Evolutionary conservation across 2,329 filamentous ascomycete species (phyloP).

Genomic region (Rutstroemia sp.): DNA sequence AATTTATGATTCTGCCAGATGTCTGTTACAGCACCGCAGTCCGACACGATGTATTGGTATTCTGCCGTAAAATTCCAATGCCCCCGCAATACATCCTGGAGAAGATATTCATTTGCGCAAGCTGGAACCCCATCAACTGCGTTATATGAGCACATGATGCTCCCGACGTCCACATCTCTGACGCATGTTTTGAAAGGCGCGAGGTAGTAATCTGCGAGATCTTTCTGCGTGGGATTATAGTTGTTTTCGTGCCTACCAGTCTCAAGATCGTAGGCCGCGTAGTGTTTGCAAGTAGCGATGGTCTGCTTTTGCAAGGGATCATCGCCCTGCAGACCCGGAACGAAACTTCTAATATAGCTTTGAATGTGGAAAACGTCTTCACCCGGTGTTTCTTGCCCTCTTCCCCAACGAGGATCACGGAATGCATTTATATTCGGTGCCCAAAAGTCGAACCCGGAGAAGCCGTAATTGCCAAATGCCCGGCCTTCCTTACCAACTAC

Average conservation of each 20-base stretch:
- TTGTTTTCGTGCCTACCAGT: slow-evolving; percentile 38
- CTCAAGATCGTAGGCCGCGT: slow-evolving; percentile 48
- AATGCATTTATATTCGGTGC: slow-evolving; percentile 63
- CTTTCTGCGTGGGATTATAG: slow-evolving; percentile 52
- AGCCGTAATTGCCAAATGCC: slow-evolving; percentile 55
- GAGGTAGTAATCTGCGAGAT: slow-evolving; percentile 61
- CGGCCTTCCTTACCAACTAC: slow-evolving; percentile 56
- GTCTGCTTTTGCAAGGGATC: slow-evolving; percentile 27
- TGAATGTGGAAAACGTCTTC: slow-evolving; percentile 46
- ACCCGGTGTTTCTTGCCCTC: slow-evolving; percentile 53
- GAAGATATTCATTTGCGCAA: slow-evolving; percentile 54
- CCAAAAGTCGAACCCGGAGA: slow-evolving; percentile 51
- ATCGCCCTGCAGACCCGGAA: slow-evolving; percentile 44
- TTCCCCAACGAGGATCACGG: slow-evolving; percentile 55
- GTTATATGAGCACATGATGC: slow-evolving; percentile 58
- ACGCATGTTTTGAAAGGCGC: slow-evolving; percentile 58
- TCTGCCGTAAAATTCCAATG: slow-evolving; percentile 57
- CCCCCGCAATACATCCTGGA: slow-evolving; percentile 55
- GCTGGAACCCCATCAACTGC: slow-evolving; percentile 58
- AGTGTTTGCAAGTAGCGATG: slow-evolving; percentile 53
- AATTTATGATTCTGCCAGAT: slow-evolving; percentile 37
- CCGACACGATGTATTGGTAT: slow-evolving; percentile 46
- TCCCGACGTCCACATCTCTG: slow-evolving; percentile 47
- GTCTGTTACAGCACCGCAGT: slow-evolving; percentile 50
- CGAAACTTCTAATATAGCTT: slow-evolving; percentile 44